phyloP scores from a whole-genome alignment of 192 early-diverging fungal species.

The Gamsiella multidivaricata region DNA sequence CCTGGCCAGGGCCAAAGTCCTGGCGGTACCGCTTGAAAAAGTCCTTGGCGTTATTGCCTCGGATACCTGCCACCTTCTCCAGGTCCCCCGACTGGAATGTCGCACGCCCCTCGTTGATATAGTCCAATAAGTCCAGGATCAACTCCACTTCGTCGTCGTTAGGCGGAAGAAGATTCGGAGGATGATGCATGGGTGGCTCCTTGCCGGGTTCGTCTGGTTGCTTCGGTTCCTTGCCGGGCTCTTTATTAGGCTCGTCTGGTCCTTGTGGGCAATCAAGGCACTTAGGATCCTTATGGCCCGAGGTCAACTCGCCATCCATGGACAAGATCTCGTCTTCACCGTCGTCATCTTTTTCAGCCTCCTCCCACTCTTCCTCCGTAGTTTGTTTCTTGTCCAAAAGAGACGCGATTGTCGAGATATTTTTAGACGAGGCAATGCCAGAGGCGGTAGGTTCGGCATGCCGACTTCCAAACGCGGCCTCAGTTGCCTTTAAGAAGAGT shows the following conservation, averaged over 20 bases:
- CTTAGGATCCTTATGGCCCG: background rate
- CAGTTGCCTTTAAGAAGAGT: background rate
- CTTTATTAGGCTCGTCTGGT: background rate
- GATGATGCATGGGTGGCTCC: background rate
- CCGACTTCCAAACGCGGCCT: background rate
- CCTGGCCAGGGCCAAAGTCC: constrained; percentile 11
- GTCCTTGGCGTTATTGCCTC: constrained; percentile 8
- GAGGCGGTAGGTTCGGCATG: background rate
- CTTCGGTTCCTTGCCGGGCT: background rate
- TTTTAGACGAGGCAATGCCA: background rate
- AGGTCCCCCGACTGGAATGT: constrained; percentile 41
- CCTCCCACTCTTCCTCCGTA: no score
- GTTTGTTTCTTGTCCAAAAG: no score
- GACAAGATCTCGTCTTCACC: background rate
- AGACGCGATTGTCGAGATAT: background rate
- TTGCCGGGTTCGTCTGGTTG: background rate
- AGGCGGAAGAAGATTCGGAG: constrained; percentile 14
- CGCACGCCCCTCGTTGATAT: constrained; percentile 31
- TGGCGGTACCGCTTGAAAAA: constrained; percentile 26
- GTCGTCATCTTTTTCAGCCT: background rate
- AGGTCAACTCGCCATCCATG: background rate
- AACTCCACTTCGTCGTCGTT: constrained; percentile 31
- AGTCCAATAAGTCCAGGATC: constrained; percentile 30
- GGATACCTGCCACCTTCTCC: constrained; percentile 36
- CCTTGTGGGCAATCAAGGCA: background rate